Evolutionary conservation across 2,329 filamentous ascomycete species (phyloP).

Genomic region (Graphiopsis chlorocephala): DNA sequence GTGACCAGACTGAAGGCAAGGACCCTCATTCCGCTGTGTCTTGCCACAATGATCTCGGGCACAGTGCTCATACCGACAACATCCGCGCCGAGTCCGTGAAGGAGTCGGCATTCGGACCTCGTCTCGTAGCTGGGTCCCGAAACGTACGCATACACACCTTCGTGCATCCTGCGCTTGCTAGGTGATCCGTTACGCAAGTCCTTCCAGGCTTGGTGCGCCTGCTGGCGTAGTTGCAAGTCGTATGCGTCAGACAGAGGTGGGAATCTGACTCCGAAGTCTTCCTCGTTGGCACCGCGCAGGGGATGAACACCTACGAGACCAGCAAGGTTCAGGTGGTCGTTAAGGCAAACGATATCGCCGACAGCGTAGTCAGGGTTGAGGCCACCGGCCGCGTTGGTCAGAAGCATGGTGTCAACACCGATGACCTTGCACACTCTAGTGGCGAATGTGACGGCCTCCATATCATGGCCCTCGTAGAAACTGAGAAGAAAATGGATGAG

Average conservation of each 20-base stretch:
- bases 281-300: conserved; percentile 60
- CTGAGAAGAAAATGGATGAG: conserved; percentile 37
- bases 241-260: conserved; percentile 65
- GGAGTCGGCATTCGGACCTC: conserved; percentile 62
- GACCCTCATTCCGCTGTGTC: conserved; percentile 62
- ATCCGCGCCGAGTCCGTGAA: conserved; percentile 61
- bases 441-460: conserved; percentile 62
- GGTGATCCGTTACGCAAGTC: conserved; percentile 44
- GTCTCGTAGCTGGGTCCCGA: conserved; percentile 65
- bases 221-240: conserved; percentile 58
- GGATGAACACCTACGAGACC: conserved; percentile 61
- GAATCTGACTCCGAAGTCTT: conserved; percentile 62
- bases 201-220: conserved; percentile 57
- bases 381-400: conserved; percentile 66
- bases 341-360: conserved; percentile 63
- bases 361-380: conserved; percentile 62
- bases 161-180: conserved; percentile 54
- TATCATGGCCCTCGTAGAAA: conserved; percentile 66
- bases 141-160: conserved; percentile 65
- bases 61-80: conserved; percentile 71
- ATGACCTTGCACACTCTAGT: conserved; percentile 62
- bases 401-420: conserved; percentile 59
- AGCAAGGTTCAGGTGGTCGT: conserved; percentile 65
- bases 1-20: conserved; percentile 66
- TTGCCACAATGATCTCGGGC: conserved; percentile 64